Evolutionary conservation across 352 stramenopile genomes (phyloP), one percentile per base, ranked within the genome.

Genomic region (Phytopythium vexans): DNA sequence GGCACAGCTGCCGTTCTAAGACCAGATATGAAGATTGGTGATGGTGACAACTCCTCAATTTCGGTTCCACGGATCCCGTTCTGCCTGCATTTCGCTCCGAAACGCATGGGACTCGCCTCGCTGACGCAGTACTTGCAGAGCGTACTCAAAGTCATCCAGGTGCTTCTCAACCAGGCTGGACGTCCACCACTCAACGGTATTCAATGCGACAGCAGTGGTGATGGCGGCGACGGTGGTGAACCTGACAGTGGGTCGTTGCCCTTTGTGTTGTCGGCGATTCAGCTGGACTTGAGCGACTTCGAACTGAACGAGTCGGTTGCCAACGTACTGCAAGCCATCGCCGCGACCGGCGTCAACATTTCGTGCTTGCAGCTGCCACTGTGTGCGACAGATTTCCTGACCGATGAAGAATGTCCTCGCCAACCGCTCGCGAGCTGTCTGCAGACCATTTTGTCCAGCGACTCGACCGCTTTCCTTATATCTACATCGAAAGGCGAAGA

Each of bases 241-340:
- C 21, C 10, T 5, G 53, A 31, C 33, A 16, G 11, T 12, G 52
- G 12, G 33, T 4, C 34, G 35, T 51, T 40, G 50, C 59, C 67
- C 1, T 75, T 75, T 41, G 46, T 55, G 4, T 54, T 72, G 39
- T 56, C 68, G 41, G 54, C 67, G 5, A 45, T 75, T 8, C 63
- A 72, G 47, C 46, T 75, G 5, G 70, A 72, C 62, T n/a, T 75
- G 34, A 55, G 47, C n/a, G 67, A 69, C 3, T 70, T 75, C 47
- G 67, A 75, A 41, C 31, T 75, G n/a, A 70, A 58, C 1, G 67
- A 75, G 40, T 46, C 63, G 4, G 53, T 66, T 9, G 50, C 67
- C 16, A 45, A 34, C 49, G 50, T 49, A 2, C 42, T 75, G 10
- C 47, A 56, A 4, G 56, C 68, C 21, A 41, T 75, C 14, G 43